Conservation (phyloP, 192 early-diverging fungal genomes). For the Lobosporangium transversale region DNA sequence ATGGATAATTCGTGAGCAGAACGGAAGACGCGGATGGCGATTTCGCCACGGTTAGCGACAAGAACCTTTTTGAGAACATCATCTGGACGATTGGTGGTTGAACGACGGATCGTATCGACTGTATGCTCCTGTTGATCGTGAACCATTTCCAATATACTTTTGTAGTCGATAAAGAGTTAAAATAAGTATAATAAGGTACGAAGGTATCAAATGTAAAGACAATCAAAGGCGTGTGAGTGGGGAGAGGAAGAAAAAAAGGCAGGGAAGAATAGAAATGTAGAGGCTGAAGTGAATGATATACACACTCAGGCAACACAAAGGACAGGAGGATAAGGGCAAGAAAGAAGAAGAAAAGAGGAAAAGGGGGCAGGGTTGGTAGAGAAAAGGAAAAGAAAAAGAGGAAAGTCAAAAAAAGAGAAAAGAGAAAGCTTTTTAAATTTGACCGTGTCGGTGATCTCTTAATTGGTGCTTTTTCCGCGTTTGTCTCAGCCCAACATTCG, state of each 20-base stretch:
- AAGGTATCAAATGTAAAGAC: neutral
- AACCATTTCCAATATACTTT: neutral
- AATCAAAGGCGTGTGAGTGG: neutral
- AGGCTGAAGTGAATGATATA: neutral
- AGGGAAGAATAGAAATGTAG: neutral
- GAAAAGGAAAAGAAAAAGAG: constrained; percentile 9
- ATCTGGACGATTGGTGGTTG: constrained; percentile 40
- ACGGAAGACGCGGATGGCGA: constrained; percentile 94
- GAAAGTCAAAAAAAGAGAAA: neutral
- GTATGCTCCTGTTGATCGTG: constrained; percentile 62
- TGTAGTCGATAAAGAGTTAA: neutral
- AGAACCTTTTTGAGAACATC: constrained; percentile 66
- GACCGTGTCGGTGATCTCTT: no score
- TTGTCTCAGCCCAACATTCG: no score
- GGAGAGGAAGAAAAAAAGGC: constrained; percentile 1
- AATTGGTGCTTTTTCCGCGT: no score
- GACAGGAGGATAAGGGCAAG: neutral
- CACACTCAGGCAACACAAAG: neutral
- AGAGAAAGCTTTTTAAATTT: neutral
- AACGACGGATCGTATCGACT: constrained; percentile 66
- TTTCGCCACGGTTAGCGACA: constrained; percentile 79
- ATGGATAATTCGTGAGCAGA: constrained; percentile 93
- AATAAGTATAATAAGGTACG: no score
- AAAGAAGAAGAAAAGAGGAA: neutral
- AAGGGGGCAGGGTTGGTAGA: neutral